phyloP scores from a whole-genome alignment of 805 yeast genomes.

The Ogataea trehalophila region DNA sequence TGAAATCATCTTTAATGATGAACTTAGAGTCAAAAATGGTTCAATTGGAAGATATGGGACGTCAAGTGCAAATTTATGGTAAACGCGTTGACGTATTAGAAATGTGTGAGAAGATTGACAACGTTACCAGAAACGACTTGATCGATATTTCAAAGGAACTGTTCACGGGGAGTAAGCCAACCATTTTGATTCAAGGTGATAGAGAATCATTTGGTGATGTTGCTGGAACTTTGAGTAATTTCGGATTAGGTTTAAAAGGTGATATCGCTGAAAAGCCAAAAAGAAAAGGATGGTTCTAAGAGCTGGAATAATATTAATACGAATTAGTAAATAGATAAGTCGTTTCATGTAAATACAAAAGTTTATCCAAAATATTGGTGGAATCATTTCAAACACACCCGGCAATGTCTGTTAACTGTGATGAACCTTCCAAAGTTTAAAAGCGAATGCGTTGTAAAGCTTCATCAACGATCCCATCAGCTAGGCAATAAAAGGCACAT shows the following conservation, averaged over 20 bases:
- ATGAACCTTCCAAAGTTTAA: no score
- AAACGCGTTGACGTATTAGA: slow-evolving; percentile 69
- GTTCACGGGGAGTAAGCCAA: slow-evolving; percentile 72
- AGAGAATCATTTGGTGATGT: slow-evolving; percentile 85
- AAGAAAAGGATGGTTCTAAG: slow-evolving; percentile 20
- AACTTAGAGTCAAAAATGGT: slow-evolving; percentile 89
- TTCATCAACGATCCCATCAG: no score
- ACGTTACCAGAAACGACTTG: slow-evolving; percentile 62
- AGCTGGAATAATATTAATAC: not conserved
- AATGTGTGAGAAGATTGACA: slow-evolving; percentile 75
- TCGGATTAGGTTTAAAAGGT: slow-evolving; percentile 59
- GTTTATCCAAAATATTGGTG: no score
- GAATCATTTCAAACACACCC: no score
- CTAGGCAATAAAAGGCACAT: no score
- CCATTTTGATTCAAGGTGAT: slow-evolving; percentile 85
- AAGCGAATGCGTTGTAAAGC: no score
- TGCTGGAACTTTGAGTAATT: slow-evolving; percentile 52
- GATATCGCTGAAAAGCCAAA: slow-evolving; percentile 1
- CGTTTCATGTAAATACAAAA: not conserved
- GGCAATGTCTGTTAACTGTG: no score
- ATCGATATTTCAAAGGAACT: slow-evolving; percentile 69
- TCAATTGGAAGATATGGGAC: slow-evolving; percentile 91
- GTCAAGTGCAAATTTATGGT: slow-evolving; percentile 86
- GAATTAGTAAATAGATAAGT: not conserved
- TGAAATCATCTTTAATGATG: slow-evolving; percentile 83